A percentile compares a stretch with the other conserved stretches of the same genome.
phyloP scores from a whole-genome alignment of 2,329 filamentous ascomycete species.

The Apiospora malaysiana region DNA sequence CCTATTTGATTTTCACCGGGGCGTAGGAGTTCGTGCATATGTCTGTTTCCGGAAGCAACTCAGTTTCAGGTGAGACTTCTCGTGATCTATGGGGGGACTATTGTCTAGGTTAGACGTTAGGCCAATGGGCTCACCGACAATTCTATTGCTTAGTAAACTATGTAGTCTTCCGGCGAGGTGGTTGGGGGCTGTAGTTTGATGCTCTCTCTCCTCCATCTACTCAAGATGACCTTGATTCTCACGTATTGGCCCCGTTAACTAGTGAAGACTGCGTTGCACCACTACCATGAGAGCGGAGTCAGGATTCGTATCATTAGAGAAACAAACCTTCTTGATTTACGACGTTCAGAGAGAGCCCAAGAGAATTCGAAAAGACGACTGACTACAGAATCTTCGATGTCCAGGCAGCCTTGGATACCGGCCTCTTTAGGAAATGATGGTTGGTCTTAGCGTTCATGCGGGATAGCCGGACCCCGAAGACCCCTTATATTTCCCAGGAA shows the following conservation, averaged over 20 bases:
- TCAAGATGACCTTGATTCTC: not conserved
- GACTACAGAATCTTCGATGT: not conserved
- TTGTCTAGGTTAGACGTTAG: constrained; percentile 24
- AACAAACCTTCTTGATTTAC: not conserved
- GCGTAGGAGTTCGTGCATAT: constrained; percentile 27
- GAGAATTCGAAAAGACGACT: not conserved
- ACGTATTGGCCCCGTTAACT: not conserved
- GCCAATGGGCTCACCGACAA: constrained; percentile 7
- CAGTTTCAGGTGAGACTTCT: constrained; percentile 21
- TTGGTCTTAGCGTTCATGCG: not conserved
- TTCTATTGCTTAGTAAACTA: constrained; percentile 12
- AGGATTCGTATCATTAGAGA: not conserved
- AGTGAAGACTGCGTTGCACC: constrained; percentile 3
- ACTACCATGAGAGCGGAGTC: not conserved
- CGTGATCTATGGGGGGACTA: constrained; percentile 20
- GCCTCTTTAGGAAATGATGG: not conserved
- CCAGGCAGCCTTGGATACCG: not conserved
- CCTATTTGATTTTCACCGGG: constrained; percentile 22
- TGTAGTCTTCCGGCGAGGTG: not conserved
- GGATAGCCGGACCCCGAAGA: not conserved
- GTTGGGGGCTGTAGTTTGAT: not conserved
- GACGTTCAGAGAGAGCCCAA: not conserved
- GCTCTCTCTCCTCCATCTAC: constrained; percentile 4
- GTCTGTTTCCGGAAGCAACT: constrained; percentile 19
- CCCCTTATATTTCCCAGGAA: not conserved